Conservation (phyloP, 495 filamentous ascomycete species). For the Staphylotrichum tortipilum region DNA sequence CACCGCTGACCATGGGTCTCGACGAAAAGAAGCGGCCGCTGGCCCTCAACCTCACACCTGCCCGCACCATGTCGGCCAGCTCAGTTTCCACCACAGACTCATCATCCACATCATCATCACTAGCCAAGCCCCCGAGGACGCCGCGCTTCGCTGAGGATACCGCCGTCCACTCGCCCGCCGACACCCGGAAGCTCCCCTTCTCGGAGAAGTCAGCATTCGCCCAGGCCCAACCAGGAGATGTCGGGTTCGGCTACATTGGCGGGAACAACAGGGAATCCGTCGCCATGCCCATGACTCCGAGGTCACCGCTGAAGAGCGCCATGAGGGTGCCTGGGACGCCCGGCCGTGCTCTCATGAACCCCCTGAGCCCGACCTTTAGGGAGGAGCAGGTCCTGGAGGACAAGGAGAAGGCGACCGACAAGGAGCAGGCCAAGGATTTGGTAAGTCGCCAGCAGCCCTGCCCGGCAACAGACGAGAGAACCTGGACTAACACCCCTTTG, state of each 20-base stretch:
- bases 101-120: constrained; percentile 48
- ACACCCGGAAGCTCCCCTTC: constrained; percentile 56
- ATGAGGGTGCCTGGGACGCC: constrained; percentile 77
- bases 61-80: constrained; percentile 39
- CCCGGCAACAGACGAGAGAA: not conserved
- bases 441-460: constrained; percentile 44
- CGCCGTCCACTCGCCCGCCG: constrained; percentile 75
- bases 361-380: constrained; percentile 78
- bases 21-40: constrained; percentile 45
- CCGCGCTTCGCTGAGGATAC: constrained; percentile 89
- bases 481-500: constrained; percentile 30
- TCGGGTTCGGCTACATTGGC: constrained; percentile 85
- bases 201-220: constrained; percentile 50
- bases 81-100: constrained; percentile 48
- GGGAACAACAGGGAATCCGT: constrained; percentile 43
- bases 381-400: constrained; percentile 80
- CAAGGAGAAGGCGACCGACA: constrained; percentile 66
- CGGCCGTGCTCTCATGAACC: constrained; percentile 51
- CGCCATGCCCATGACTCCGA: constrained; percentile 53
- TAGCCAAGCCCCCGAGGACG: constrained; percentile 64
- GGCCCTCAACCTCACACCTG: constrained; percentile 40
- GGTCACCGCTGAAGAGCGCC: constrained; percentile 73
- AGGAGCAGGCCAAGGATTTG: constrained; percentile 74
- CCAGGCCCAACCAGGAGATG: constrained; percentile 65
- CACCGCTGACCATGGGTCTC: constrained; percentile 14